Evolutionary conservation across 2,329 filamentous ascomycete species (phyloP).

Genomic region (Ophiostoma montium): DNA sequence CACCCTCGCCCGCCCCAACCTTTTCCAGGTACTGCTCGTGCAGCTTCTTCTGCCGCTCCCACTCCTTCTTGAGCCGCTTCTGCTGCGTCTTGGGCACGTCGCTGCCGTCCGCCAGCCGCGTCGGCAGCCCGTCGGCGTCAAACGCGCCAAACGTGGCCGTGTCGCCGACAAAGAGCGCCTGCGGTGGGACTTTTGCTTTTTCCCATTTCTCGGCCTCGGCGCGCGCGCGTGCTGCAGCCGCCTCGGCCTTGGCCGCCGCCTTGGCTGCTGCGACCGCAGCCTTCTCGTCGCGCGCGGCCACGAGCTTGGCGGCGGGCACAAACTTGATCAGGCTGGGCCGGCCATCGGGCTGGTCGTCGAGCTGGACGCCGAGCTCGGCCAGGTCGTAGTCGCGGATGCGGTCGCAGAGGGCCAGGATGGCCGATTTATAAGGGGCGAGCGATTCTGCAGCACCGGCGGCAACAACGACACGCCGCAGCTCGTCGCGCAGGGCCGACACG

Average conservation of each 20-base stretch:
- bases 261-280: constrained; percentile 37
- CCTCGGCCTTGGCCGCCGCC: constrained; percentile 26
- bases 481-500: constrained; percentile 25
- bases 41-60: constrained; percentile 56
- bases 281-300: constrained; percentile 38
- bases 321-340: constrained; percentile 49
- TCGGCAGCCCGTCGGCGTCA: constrained; percentile 52
- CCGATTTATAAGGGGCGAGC: constrained; percentile 18
- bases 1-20: constrained; percentile 6
- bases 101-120: constrained; percentile 43
- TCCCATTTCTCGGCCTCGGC: constrained; percentile 15
- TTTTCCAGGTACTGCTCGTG: constrained; percentile 36
- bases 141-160: constrained; percentile 45
- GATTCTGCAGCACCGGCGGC: too few relatives aligned
- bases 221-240: constrained; percentile 28
- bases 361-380: constrained; percentile 52
- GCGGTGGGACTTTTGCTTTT: constrained; percentile 18
- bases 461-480: constrained; percentile 21
- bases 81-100: constrained; percentile 49
- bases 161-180: constrained; percentile 21
- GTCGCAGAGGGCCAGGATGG: constrained; percentile 45
- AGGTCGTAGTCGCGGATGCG: constrained; percentile 49
- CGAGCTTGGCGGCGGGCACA: constrained; percentile 40
- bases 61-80: constrained; percentile 58
- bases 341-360: constrained; percentile 46